Evolutionary conservation across 768 basidiomycete genomes (phyloP), one percentile per base, ranked within the genome.

Genomic region (Paxillus ammoniavirescens): DNA sequence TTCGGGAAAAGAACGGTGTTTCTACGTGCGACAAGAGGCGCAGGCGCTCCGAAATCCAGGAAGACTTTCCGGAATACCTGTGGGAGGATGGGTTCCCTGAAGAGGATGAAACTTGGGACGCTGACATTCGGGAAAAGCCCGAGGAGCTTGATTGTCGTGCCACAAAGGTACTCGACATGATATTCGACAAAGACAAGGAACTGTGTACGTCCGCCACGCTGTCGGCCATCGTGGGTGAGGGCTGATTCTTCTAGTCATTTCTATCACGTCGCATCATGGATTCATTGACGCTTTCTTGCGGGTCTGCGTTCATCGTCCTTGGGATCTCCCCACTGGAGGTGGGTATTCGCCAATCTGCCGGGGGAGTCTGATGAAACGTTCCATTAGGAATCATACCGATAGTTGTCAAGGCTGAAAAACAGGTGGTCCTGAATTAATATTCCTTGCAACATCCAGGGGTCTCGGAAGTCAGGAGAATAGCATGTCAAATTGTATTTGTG

Each of bases 1-100:
- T 82, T 45, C 80, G 88, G 30, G 89, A 91, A 65, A 76, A 76
- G 55, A 79, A 81, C 54, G 82, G 87, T 0, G 76, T 80, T 1
- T 87, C 89, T 54, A 89, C 87, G 0, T 89, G 87, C 61, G 89
- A 91, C 66, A 77, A 79, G 57, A 79, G 89, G 13, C 73, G 74
- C 17, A 72, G 75, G 2, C 73, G 69, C 31, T 73, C 79, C 0
- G 75, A 79, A 50, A 83, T 91, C 54, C 59, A 65, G 0, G 52
- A 53, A 0, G 59, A 74, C 6, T 89, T 69, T 61, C 82, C 84
- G 0, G 64, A 68, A 5, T 84, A 84, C 62, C 57, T 48, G 8
- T 77, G 89, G 42, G 86, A 90, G 60, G 62, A 65, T 1, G 79
- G 75, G 0, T 80, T 91, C 49, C 67, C 76, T 0, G 88, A 91